Conservation (phyloP, 306 rosid species). For the Citrullus colocynthis region DNA sequence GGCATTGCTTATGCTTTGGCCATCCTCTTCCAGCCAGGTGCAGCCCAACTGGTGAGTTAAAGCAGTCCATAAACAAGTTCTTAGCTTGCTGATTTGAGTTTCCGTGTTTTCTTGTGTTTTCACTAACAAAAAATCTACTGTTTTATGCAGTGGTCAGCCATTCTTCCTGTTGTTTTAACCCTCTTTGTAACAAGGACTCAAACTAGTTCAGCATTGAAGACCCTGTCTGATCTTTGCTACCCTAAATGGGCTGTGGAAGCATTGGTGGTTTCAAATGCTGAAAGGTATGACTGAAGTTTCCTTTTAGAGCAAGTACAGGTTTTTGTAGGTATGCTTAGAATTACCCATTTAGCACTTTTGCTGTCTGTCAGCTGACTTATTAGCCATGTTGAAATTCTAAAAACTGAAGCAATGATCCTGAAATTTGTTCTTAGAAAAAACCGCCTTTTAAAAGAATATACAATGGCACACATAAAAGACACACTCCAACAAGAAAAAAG, state of each 20-base stretch:
- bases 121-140: conserved; percentile 7
- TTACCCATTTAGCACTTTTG: background rate
- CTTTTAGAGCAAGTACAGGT: background rate
- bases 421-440: background rate
- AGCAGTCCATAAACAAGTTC: background rate
- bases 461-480: too few relatives aligned
- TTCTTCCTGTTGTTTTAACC: conserved; percentile 86
- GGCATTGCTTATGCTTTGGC: conserved; percentile 85
- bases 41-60: conserved; percentile 83
- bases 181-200: conserved; percentile 63
- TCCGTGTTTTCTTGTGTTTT: conserved; percentile 4
- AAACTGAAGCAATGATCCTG: background rate
- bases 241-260: conserved; percentile 96
- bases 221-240: conserved; percentile 55
- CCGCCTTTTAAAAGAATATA: too few relatives aligned
- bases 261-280: conserved; percentile 71
- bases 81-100: background rate
- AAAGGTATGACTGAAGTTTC: conserved; percentile 38
- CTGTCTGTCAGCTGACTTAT: background rate
- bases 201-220: conserved; percentile 36
- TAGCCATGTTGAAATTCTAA: background rate
- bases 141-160: conserved; percentile 79
- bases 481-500: too few relatives aligned
- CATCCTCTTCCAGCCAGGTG: conserved; percentile 73
- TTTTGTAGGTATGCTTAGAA: background rate